A percentile compares a stretch with the other conserved stretches of the same genome.
Conservation (phyloP, 495 filamentous ascomycete species). For the Daldinia childiae region DNA sequence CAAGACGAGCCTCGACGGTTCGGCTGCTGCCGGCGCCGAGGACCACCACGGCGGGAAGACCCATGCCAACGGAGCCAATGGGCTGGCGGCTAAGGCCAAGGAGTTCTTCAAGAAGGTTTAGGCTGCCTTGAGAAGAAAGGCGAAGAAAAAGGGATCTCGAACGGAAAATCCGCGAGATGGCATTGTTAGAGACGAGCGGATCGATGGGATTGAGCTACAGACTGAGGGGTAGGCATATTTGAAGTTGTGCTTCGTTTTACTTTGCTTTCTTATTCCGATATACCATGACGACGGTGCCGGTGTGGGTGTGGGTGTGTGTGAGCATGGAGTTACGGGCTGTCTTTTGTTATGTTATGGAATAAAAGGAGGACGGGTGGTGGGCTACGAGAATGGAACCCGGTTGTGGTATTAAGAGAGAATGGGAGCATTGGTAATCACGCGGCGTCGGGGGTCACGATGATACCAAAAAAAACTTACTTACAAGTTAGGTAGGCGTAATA, state of each 20-base stretch:
- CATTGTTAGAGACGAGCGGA: not conserved
- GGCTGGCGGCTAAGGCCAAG: slow-evolving; percentile 63
- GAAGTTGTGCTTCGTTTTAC: not conserved
- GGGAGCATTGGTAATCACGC: not conserved
- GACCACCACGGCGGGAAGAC: slow-evolving; percentile 35
- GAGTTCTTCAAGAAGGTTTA: slow-evolving; percentile 63
- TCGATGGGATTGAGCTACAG: not conserved
- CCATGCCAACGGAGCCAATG: slow-evolving; percentile 43
- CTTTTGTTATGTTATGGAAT: slow-evolving; percentile 14
- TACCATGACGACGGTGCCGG: slow-evolving; percentile 4
- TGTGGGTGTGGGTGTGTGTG: slow-evolving; percentile 15
- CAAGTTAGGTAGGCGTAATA: not conserved
- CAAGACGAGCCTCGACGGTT: slow-evolving; percentile 49
- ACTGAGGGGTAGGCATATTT: not conserved
- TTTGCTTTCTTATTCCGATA: slow-evolving; percentile 18
- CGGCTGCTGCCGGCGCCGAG: slow-evolving; percentile 19
- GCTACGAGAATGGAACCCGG: not conserved
- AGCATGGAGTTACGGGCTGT: slow-evolving; percentile 36
- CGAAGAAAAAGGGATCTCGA: not conserved
- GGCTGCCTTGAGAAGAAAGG: slow-evolving; percentile 24
- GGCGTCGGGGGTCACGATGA: not conserved
- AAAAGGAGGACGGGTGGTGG: not conserved
- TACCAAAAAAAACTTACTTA: slow-evolving; percentile 7
- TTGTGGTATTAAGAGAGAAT: not conserved
- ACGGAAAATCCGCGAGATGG: not conserved